Conservation (phyloP, 179 eudicot species). For the Carnegiea gigantea region DNA sequence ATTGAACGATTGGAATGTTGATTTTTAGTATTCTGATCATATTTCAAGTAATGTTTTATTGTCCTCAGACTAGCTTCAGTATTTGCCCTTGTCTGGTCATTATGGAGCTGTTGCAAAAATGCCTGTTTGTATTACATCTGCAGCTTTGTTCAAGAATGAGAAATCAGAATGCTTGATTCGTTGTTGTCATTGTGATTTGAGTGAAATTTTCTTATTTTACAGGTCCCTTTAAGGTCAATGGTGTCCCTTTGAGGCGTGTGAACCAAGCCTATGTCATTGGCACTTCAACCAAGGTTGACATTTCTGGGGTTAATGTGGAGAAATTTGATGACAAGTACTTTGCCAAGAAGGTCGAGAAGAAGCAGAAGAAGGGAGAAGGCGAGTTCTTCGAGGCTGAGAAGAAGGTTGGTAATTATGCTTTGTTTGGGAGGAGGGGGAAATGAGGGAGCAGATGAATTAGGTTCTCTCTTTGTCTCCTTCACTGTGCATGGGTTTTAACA, state of each 20-base stretch:
- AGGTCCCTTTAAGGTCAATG: conserved; percentile 89
- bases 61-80: neutral
- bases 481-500: neutral
- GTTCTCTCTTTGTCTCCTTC: neutral
- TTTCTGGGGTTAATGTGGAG: conserved; percentile 52
- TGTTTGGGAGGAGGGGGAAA: neutral
- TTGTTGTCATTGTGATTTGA: neutral
- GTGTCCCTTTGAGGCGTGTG: conserved; percentile 86
- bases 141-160: neutral
- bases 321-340: conserved; percentile 82
- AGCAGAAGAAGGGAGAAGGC: conserved; percentile 75
- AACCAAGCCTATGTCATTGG: conserved; percentile 73
- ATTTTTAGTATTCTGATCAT: too few species aligned
- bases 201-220: neutral
- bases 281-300: conserved; percentile 78
- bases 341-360: conserved; percentile 33
- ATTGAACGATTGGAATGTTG: neutral
- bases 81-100: neutral
- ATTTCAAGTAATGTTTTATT: neutral
- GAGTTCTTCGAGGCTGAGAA: conserved; percentile 84
- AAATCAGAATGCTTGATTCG: neutral
- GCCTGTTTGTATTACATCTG: neutral
- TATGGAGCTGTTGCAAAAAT: neutral
- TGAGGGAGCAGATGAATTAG: neutral
- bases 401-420: conserved; percentile 41